Conservation (phyloP, 1,284 basidiomycete genomes). For the Ganoderma meredithae region DNA sequence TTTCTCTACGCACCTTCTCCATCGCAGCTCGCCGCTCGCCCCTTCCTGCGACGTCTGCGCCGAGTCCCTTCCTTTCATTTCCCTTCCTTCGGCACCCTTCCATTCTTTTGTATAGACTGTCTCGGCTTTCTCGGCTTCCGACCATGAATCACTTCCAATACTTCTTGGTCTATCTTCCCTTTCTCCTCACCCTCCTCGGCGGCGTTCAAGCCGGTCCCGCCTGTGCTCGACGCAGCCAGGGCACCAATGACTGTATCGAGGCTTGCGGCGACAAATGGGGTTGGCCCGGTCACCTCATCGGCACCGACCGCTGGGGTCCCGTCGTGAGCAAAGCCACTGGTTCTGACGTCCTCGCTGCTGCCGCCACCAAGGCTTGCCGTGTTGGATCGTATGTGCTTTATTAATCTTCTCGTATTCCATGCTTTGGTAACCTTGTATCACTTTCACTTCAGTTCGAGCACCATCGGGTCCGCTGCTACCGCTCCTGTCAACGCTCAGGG, state of each 20-base stretch:
- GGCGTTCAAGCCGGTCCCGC: constrained; percentile 54
- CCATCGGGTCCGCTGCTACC: constrained; percentile 23
- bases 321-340: constrained; percentile 48
- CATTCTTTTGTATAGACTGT: constrained; percentile 37
- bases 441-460: constrained; percentile 13
- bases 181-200: constrained; percentile 46
- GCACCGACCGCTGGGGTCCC: constrained; percentile 59
- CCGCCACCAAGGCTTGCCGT: constrained; percentile 48
- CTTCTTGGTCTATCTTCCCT: constrained; percentile 46
- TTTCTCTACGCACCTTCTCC: constrained; percentile 24
- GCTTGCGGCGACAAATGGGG: constrained; percentile 58
- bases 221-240: constrained; percentile 50
- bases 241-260: constrained; percentile 47
- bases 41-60: constrained; percentile 21
- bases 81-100: constrained; percentile 33
- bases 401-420: not conserved
- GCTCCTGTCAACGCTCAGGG: constrained; percentile 22
- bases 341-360: constrained; percentile 38
- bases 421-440: not conserved
- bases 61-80: constrained; percentile 21
- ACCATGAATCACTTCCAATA: constrained; percentile 52
- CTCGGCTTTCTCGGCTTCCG: constrained; percentile 32
- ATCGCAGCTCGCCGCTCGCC: constrained; percentile 34
- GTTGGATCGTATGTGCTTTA: constrained; percentile 31
- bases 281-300: constrained; percentile 58